phyloP scores from a whole-genome alignment of 768 basidiomycete species.

The Mycena albidolilacea region DNA sequence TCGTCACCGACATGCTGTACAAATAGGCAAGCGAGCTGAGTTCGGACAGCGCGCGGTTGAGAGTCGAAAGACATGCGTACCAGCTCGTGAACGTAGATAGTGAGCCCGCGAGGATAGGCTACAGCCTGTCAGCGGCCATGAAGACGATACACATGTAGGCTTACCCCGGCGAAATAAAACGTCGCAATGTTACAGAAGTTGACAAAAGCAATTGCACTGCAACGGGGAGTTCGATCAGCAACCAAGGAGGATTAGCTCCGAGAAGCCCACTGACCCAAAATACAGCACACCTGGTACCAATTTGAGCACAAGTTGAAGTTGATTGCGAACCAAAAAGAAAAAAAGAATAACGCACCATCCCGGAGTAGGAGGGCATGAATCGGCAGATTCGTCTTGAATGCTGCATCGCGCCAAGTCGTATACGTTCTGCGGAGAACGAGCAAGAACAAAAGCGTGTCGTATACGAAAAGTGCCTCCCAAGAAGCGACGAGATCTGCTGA shows the following conservation, averaged over 20 bases:
- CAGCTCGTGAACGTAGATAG: conserved; percentile 29
- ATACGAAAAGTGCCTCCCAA: conserved; percentile 12
- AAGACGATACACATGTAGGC: not conserved
- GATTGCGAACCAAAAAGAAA: not conserved
- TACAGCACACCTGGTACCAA: conserved; percentile 15
- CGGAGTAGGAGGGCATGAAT: conserved; percentile 8
- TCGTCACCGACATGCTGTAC: conserved; percentile 14
- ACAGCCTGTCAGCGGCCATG: not conserved
- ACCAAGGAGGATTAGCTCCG: not conserved
- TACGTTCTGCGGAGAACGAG: conserved; percentile 36
- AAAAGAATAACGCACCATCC: conserved; percentile 11
- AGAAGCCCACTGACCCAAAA: conserved; percentile 12
- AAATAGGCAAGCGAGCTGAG: not conserved
- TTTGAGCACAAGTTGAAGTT: not conserved
- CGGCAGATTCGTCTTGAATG: not conserved
- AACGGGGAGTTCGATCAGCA: not conserved
- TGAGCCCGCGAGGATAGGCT: conserved; percentile 19
- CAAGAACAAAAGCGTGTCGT: conserved; percentile 6
- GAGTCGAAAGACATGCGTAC: not conserved
- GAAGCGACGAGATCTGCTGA: not conserved
- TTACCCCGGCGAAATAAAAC: conserved; percentile 2
- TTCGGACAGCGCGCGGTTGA: not conserved
- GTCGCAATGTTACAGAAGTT: conserved; percentile 21
- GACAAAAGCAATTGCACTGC: conserved; percentile 9
- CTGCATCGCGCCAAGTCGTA: not conserved